These are phyloP conservation scores for Coprinellus aureogranulatus DNA, from an alignment of 768 basidiomycete genomes.

Conservation along the genomic window DNA sequence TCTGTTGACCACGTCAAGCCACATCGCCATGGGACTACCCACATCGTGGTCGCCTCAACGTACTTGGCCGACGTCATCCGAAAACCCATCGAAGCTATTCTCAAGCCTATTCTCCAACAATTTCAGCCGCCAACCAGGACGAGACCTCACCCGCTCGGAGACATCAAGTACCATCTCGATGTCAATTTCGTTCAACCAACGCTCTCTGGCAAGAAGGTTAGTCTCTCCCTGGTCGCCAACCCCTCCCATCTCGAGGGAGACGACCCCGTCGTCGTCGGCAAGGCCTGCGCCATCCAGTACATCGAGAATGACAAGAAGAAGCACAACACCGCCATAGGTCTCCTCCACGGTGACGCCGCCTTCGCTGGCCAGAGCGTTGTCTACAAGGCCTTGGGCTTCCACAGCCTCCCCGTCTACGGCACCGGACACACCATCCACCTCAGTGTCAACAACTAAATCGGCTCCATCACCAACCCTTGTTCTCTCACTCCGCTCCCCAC, in stretches of 20 bases:
- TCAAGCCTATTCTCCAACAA: too few relatives aligned
- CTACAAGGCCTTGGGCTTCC: slow-evolving; percentile 99
- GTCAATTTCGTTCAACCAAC: slow-evolving; percentile 99
- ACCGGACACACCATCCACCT: slow-evolving; percentile 98
- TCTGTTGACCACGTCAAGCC: slow-evolving; percentile 97
- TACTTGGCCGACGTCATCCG: slow-evolving; percentile 97
- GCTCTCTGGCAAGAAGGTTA: slow-evolving; percentile 96
- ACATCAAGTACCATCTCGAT: slow-evolving; percentile 99
- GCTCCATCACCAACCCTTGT: slow-evolving; percentile 99
- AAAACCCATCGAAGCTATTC: slow-evolving; percentile 95
- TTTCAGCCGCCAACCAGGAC: slow-evolving; percentile 62
- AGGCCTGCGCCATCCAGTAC: slow-evolving; percentile 94
- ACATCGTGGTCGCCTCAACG: slow-evolving; percentile 97
- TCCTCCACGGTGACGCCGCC: slow-evolving; percentile 96
- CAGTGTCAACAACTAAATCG: slow-evolving; percentile 98
- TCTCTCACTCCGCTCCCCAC: slow-evolving; percentile 96
- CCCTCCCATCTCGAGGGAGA: slow-evolving; percentile 97
- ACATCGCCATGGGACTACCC: slow-evolving; percentile 99
- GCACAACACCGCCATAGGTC: slow-evolving; percentile 90
- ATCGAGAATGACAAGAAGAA: slow-evolving; percentile 82
- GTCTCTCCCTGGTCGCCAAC: slow-evolving; percentile 96
- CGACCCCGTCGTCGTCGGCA: slow-evolving; percentile 97
- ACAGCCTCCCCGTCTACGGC: slow-evolving; percentile 91
- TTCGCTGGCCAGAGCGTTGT: slow-evolving; percentile 98
- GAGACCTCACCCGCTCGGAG: slow-evolving; percentile 86